These are phyloP conservation scores for Crepidotus variabilis DNA, from an alignment of 768 basidiomycete genomes.

Conservation along the genomic window DNA sequence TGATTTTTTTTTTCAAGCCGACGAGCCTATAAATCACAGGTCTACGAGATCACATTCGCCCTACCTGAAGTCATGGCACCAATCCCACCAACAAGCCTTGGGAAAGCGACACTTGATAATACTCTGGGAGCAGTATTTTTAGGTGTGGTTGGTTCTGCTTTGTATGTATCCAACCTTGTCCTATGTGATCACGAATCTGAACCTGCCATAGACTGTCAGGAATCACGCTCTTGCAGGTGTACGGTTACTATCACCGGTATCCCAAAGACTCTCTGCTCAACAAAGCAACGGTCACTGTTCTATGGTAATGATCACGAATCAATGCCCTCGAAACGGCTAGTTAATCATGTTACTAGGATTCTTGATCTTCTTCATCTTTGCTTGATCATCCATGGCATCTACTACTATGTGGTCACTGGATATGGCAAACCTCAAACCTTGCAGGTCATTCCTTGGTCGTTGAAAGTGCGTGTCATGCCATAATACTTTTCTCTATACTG, in stretches of 20 bases:
- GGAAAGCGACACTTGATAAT: constrained; percentile 30
- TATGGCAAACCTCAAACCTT: constrained; percentile 29
- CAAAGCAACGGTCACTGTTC: constrained; percentile 24
- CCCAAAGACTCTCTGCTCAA: constrained; percentile 24
- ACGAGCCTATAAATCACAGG: neutral
- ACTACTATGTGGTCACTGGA: constrained; percentile 30
- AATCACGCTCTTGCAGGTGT: constrained; percentile 33
- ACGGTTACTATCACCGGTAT: constrained; percentile 38
- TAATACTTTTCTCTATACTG: neutral
- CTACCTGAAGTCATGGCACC: neutral
- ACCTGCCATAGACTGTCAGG: constrained; percentile 30
- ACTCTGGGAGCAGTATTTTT: constrained; percentile 35
- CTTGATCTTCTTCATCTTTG: constrained; percentile 32
- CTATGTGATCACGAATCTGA: neutral
- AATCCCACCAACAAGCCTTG: constrained; percentile 16
- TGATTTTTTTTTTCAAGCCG: neutral
- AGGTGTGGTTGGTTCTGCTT: constrained; percentile 29
- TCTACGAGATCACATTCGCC: no score
- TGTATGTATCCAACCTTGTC: constrained; percentile 24
- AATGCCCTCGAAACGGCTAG: neutral
- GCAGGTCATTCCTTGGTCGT: constrained; percentile 26
- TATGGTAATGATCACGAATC: constrained; percentile 28
- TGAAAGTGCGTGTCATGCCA: neutral
- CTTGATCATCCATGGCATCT: constrained; percentile 30
- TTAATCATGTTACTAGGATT: constrained; percentile 19